Conservation (phyloP, 306 rosid genomes). For the Dryas alaskensis region DNA sequence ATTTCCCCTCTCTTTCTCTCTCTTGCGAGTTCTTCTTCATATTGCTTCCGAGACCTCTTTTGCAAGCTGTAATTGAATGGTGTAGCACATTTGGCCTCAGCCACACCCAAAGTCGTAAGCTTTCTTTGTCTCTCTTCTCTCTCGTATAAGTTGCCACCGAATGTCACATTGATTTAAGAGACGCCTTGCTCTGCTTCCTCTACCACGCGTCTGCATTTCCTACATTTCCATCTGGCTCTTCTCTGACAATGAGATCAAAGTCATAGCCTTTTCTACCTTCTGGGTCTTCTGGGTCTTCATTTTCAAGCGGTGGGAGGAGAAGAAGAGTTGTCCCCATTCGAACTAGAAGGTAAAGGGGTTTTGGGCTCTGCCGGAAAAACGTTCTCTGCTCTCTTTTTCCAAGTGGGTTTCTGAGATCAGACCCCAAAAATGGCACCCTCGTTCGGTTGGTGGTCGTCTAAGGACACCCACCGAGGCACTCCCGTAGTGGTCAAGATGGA, state of each 20-base stretch:
- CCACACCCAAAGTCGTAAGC: slow-evolving; percentile 22
- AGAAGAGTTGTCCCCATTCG: too few relatives aligned
- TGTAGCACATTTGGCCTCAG: slow-evolving; percentile 42
- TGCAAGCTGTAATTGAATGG: slow-evolving; percentile 62
- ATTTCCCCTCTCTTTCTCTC: slow-evolving; percentile 25
- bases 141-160: slow-evolving; percentile 38
- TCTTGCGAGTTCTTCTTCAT: slow-evolving; percentile 6
- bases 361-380: background rate
- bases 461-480: slow-evolving; percentile 73
- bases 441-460: slow-evolving; percentile 63
- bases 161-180: slow-evolving; percentile 56
- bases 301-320: slow-evolving; percentile 1
- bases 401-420: slow-evolving; percentile 39
- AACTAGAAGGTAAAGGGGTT: background rate
- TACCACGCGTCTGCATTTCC: too few relatives aligned
- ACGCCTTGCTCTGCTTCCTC: slow-evolving; percentile 34
- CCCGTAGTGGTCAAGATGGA: slow-evolving; percentile 98
- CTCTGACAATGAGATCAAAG: slow-evolving; percentile 59
- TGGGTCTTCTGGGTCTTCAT: background rate
- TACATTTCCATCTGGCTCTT: background rate
- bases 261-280: slow-evolving; percentile 19
- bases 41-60: slow-evolving; percentile 31
- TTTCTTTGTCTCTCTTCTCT: slow-evolving; percentile 10
- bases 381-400: background rate
- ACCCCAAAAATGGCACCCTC: slow-evolving; percentile 52